A percentile compares a stretch with the other conserved stretches of the same genome.
These are phyloP conservation scores for Ganoderma boninense DNA, from an alignment of 1,284 basidiomycete species.

Conservation along the genomic window DNA sequence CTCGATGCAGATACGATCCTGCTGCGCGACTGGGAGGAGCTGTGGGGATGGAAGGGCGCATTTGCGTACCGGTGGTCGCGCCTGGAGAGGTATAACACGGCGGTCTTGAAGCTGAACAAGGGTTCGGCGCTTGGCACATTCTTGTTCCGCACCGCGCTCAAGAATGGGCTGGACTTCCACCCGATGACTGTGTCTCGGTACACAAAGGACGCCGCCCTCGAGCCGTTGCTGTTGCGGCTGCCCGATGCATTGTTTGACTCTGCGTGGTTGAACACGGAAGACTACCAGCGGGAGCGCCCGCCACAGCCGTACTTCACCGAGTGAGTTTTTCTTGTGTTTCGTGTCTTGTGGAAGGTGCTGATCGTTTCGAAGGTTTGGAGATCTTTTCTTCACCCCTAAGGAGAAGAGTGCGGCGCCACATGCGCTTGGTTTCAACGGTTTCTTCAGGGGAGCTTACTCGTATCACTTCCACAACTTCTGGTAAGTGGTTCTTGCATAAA, in stretches of 20 bases:
- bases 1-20: slow-evolving; percentile 77
- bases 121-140: slow-evolving; percentile 70
- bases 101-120: slow-evolving; percentile 72
- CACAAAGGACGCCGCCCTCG: slow-evolving; percentile 67
- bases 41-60: slow-evolving; percentile 76
- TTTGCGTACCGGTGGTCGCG: slow-evolving; percentile 77
- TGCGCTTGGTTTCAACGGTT: slow-evolving; percentile 70
- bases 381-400: slow-evolving; percentile 69
- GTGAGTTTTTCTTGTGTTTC: slow-evolving; percentile 45
- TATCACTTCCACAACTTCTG: slow-evolving; percentile 68
- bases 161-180: slow-evolving; percentile 76
- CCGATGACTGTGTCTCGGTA: slow-evolving; percentile 74
- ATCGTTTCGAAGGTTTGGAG: slow-evolving; percentile 54
- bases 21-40: slow-evolving; percentile 76
- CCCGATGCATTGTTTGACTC: slow-evolving; percentile 77
- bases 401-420: slow-evolving; percentile 61
- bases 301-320: slow-evolving; percentile 73
- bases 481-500: slow-evolving; percentile 10
- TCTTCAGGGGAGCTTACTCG: slow-evolving; percentile 74
- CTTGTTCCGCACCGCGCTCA: slow-evolving; percentile 73
- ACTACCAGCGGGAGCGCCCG: slow-evolving; percentile 71
- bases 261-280: slow-evolving; percentile 74
- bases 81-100: slow-evolving; percentile 76
- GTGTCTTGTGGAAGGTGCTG: slow-evolving; percentile 13
- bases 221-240: slow-evolving; percentile 63